These are phyloP conservation scores for Naganishia kalamii DNA, from an alignment of 768 basidiomycete genomes.

Conservation along the genomic window DNA sequence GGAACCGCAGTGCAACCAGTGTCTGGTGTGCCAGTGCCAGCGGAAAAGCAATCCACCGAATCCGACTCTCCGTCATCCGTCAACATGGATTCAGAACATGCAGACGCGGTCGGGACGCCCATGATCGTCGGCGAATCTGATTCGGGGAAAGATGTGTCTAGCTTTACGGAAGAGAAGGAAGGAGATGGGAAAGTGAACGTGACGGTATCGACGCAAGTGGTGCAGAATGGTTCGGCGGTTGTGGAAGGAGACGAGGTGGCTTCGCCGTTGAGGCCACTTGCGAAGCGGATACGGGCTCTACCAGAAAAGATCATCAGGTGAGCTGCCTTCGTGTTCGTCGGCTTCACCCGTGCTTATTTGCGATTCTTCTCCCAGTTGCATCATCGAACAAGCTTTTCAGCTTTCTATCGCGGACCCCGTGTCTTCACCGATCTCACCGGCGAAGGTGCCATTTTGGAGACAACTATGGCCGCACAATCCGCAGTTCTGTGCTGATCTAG, in stretches of 20 bases:
- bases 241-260: not conserved
- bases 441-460: not conserved
- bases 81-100: not conserved
- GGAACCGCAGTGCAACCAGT: not conserved
- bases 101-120: slow-evolving; percentile 5
- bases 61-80: not conserved
- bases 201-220: not conserved
- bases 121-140: not conserved
- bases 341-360: not conserved
- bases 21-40: not conserved
- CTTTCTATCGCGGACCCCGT: not conserved
- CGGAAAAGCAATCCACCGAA: not conserved
- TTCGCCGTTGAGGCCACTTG: not conserved
- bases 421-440: not conserved
- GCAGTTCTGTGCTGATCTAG: not conserved
- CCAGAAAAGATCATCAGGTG: slow-evolving; percentile 12
- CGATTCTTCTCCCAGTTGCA: not conserved
- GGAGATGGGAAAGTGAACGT: not conserved
- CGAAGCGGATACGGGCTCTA: not conserved
- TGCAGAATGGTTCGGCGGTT: not conserved
- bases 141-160: not conserved
- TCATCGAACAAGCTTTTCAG: not conserved
- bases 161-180: not conserved
- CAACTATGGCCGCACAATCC: not conserved
- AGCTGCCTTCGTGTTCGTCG: not conserved